phyloP scores from a whole-genome alignment of 208 protist species.

The Leptomonas pyrrhocoris region DNA sequence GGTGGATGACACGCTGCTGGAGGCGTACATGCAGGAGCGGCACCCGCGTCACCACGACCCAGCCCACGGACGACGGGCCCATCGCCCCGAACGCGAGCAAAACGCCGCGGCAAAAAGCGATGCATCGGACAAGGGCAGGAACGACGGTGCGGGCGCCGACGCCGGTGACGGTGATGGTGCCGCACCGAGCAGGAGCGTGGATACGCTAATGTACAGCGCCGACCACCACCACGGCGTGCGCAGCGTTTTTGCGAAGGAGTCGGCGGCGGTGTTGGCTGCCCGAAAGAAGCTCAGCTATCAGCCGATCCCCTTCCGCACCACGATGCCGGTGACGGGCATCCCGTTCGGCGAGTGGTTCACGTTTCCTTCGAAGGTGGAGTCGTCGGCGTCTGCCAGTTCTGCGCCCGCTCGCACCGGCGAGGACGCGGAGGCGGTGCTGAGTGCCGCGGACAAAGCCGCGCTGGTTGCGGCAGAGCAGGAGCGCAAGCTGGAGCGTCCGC shows the following conservation, averaged over 20 bases:
- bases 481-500: constrained; percentile 21
- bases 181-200: background rate
- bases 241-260: constrained; percentile 80
- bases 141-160: background rate
- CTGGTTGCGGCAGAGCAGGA: constrained; percentile 19
- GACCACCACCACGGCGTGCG: constrained; percentile 67
- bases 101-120: background rate
- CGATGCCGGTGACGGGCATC: constrained; percentile 63
- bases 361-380: constrained; percentile 25
- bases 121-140: background rate
- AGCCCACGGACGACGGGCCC: constrained; percentile 4
- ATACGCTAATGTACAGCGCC: constrained; percentile 61
- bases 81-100: constrained; percentile 1
- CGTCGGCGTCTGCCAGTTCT: too few relatives aligned
- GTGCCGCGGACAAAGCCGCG: constrained; percentile 7
- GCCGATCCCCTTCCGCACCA: constrained; percentile 47
- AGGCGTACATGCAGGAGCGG: constrained; percentile 24
- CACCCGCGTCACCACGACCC: constrained; percentile 15
- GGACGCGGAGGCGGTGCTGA: background rate
- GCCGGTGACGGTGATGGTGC: background rate
- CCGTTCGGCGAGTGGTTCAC: constrained; percentile 67
- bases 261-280: constrained; percentile 51
- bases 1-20: constrained; percentile 20
- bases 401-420: background rate
- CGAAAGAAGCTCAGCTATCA: constrained; percentile 62